Base-by-base conservation (phyloP, 768 basidiomycete genomes). In the Psilocybe cubensis region DNA sequence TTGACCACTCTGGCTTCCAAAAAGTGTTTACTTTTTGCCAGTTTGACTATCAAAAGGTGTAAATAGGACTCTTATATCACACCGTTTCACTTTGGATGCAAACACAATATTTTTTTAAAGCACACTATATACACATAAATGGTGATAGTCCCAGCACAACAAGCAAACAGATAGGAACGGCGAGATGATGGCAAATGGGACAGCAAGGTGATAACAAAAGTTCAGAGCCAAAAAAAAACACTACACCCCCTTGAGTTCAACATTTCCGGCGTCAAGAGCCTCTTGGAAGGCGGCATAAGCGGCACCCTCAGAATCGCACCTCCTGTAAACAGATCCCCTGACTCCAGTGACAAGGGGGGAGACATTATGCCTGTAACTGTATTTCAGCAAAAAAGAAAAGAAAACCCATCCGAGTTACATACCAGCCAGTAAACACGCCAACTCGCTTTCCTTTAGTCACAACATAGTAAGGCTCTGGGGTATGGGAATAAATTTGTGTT, bases 121-220 rank as follows among this genome's bases (percentile, higher is more conserved):
- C n/a, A n/a, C n/a, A n/a, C n/a, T n/a, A n/a, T n/a, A n/a, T n/a
- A n/a, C n/a, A n/a, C n/a, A n/a, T n/a, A n/a, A n/a, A n/a, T n/a
- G n/a, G n/a, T n/a, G n/a, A n/a, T n/a, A n/a, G n/a, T n/a, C n/a
- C n/a, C n/a, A n/a, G n/a, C n/a, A n/a, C n/a, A n/a, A n/a, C n/a
- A n/a, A n/a, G n/a, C n/a, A n/a, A n/a, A n/a, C n/a, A n/a, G n/a
- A n/a, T n/a, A n/a, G n/a, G n/a, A n/a, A n/a, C n/a, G n/a, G n/a
- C n/a, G n/a, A n/a, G n/a, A n/a, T n/a, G n/a, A n/a, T n/a, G n/a
- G 2, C 54, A 46, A 10, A 42, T 29, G 44, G 53, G 49, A 29
- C 60, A 62, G 31, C 9, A 52, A 23, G 14, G 41, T n/a, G n/a
- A n/a, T n/a, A 28, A 49, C 21, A 48, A 2, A 23, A 25, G 14